phyloP scores from a whole-genome alignment of 108 stramenopile species.

The Nitzschia putrida region DNA sequence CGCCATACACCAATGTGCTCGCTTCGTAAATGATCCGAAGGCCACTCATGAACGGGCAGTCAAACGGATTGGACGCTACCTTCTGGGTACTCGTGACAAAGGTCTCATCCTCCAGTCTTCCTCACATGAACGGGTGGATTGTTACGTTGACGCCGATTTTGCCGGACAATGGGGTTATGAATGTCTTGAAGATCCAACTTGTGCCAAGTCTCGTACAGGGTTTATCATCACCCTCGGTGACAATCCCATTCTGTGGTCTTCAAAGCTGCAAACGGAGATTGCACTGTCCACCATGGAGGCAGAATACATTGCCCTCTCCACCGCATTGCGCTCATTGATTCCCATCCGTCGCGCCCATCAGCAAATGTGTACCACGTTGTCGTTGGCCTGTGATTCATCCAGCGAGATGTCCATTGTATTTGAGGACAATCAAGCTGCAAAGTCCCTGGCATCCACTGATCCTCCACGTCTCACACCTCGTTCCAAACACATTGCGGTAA shows the following conservation, averaged over 20 bases:
- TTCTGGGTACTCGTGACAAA: conserved; percentile 37
- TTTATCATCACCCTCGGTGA: conserved; percentile 35
- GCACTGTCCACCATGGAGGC: conserved; percentile 45
- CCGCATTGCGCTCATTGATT: conserved; percentile 14
- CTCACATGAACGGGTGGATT: conserved; percentile 26
- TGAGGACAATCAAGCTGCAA: conserved; percentile 56
- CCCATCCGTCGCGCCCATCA: conserved; percentile 14
- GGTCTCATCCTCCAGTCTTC: conserved; percentile 36
- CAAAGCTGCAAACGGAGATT: conserved; percentile 35
- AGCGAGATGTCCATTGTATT: conserved; percentile 19
- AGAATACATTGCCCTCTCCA: conserved; percentile 39
- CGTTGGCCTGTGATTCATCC: not conserved
- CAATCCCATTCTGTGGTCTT: conserved; percentile 41
- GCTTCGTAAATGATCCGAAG: conserved; percentile 4
- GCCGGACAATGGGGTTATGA: conserved; percentile 39
- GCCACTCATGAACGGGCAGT: conserved; percentile 42
- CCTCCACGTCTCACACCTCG: conserved; percentile 46
- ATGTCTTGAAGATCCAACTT: conserved; percentile 34
- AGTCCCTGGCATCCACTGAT: conserved; percentile 32
- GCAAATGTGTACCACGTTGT: not conserved
- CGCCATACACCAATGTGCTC: conserved; percentile 12
- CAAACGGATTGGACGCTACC: conserved; percentile 51
- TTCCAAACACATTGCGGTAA: conserved; percentile 48
- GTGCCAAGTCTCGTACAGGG: conserved; percentile 49
- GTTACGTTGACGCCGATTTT: conserved; percentile 58